Percentiles rank a stretch among this genome's conserved stretches.
These are phyloP conservation scores for Speleostelium caveatum DNA, from an alignment of 78 protist genomes.

Conservation along the genomic window DNA sequence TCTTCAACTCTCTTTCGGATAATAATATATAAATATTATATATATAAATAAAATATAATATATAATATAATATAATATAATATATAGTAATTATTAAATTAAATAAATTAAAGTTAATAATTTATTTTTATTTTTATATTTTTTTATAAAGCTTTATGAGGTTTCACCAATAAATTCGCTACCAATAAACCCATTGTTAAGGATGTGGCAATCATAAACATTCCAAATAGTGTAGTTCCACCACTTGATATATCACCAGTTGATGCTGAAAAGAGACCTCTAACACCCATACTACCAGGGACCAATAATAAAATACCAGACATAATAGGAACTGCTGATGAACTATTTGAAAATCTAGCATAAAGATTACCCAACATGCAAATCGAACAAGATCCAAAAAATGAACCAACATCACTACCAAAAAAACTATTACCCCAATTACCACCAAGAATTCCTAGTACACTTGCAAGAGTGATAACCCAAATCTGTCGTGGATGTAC, in stretches of 20 bases:
- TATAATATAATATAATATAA: too few species aligned
- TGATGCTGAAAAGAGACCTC: conserved; percentile 48
- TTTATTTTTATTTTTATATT: too few species aligned
- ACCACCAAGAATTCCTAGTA: conserved; percentile 56
- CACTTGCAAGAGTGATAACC: conserved; percentile 55
- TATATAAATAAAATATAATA: too few species aligned
- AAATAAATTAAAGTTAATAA: too few species aligned
- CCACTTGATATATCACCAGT: conserved; percentile 54
- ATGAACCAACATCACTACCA: conserved; percentile 71
- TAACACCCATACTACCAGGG: conserved; percentile 72
- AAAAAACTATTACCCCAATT: conserved; percentile 70
- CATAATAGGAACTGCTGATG: conserved; percentile 53
- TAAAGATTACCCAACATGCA: conserved; percentile 49
- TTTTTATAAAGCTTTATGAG: conserved; percentile 67
- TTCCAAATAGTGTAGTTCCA: conserved; percentile 20
- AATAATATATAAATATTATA: too few species aligned
- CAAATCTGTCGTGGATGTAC: conserved; percentile 71
- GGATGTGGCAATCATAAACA: conserved; percentile 68
- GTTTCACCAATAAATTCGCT: conserved; percentile 60
- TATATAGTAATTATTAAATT: too few species aligned
- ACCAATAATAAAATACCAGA: conserved; percentile 68
- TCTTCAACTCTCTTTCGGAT: too few species aligned
- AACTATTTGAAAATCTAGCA: conserved; percentile 33
- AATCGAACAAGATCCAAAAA: conserved; percentile 59
- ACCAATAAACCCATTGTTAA: conserved; percentile 65